phyloP scores from a whole-genome alignment of 768 basidiomycete species.

The Flagelloscypha sp. region DNA sequence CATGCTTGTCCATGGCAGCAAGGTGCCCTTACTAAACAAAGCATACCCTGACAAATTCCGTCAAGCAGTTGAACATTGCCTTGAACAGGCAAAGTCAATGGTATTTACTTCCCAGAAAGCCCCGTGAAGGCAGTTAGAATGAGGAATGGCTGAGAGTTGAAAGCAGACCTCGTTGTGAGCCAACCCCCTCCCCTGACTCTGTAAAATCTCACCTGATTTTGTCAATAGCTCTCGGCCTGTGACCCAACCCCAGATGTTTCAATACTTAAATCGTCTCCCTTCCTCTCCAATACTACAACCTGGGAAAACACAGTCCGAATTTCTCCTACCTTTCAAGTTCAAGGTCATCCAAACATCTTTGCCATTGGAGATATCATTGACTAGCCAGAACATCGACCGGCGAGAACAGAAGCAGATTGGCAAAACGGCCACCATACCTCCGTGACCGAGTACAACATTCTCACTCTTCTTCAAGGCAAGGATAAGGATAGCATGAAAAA shows the following conservation, averaged over 20 bases:
- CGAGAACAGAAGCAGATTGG: slow-evolving; percentile 49
- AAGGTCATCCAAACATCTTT: slow-evolving; percentile 44
- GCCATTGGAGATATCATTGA: slow-evolving; percentile 60
- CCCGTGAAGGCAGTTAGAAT: slow-evolving; percentile 35
- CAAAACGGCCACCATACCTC: slow-evolving; percentile 39
- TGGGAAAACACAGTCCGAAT: slow-evolving; percentile 35
- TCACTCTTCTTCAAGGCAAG: slow-evolving; percentile 28
- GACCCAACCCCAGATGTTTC: slow-evolving; percentile 38
- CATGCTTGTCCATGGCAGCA: too few species aligned
- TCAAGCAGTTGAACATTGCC: slow-evolving; percentile 32
- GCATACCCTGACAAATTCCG: slow-evolving; percentile 1
- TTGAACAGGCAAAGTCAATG: slow-evolving; percentile 35
- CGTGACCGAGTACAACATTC: slow-evolving; percentile 42
- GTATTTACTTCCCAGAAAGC: slow-evolving; percentile 37
- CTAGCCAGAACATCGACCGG: too few species aligned
- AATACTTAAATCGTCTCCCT: slow-evolving; percentile 42
- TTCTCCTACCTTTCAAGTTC: slow-evolving; percentile 48
- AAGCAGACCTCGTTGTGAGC: slow-evolving; percentile 54
- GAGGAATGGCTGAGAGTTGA: slow-evolving; percentile 38
- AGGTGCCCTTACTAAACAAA: slow-evolving; percentile 1
- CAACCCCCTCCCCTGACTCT: neutral
- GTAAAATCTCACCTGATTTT: neutral
- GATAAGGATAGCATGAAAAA: slow-evolving; percentile 28
- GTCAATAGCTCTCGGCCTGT: slow-evolving; percentile 26
- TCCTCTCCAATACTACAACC: slow-evolving; percentile 26